Evolutionary conservation across 148 eudicot species (phyloP).

Genomic region (Persicaria tinctoria): DNA sequence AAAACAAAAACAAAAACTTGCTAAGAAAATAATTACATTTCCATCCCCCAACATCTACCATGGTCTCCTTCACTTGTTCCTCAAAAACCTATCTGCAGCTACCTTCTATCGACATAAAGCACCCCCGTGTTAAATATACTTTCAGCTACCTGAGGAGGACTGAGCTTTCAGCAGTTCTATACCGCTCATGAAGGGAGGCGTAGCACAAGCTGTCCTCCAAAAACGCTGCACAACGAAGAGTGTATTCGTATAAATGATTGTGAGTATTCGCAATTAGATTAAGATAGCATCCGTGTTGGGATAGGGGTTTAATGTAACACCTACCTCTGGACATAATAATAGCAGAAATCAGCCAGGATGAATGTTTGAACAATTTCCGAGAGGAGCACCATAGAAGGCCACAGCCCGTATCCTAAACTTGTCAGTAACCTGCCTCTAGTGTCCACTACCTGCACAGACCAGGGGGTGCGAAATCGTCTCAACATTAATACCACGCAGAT

Average conservation of each 20-base stretch:
- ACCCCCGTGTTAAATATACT: no score
- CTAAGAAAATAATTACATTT: no score
- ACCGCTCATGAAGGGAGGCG: slow-evolving; percentile 36
- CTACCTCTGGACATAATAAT: slow-evolving; percentile 18
- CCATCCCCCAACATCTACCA: no score
- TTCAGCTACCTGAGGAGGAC: no score
- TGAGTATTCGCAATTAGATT: not conserved
- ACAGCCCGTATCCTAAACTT: slow-evolving; percentile 33
- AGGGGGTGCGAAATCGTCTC: not conserved
- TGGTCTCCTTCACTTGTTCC: no score
- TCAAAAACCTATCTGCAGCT: no score
- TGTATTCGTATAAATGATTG: not conserved
- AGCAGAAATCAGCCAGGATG: no score
- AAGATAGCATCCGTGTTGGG: no score
- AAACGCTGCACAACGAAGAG: slow-evolving; percentile 20
- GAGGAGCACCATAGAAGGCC: slow-evolving; percentile 15
- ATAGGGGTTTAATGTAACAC: no score
- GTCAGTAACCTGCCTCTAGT: slow-evolving; percentile 30
- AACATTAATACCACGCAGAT: not conserved
- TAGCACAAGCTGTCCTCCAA: slow-evolving; percentile 37
- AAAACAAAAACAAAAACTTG: no score
- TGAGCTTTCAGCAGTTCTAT: not conserved
- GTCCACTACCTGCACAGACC: slow-evolving; percentile 24
- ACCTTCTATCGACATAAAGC: no score
- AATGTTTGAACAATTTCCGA: no score